Base-by-base conservation (phyloP, 148 eudicot genomes). In the Chenopodium formosanum region DNA sequence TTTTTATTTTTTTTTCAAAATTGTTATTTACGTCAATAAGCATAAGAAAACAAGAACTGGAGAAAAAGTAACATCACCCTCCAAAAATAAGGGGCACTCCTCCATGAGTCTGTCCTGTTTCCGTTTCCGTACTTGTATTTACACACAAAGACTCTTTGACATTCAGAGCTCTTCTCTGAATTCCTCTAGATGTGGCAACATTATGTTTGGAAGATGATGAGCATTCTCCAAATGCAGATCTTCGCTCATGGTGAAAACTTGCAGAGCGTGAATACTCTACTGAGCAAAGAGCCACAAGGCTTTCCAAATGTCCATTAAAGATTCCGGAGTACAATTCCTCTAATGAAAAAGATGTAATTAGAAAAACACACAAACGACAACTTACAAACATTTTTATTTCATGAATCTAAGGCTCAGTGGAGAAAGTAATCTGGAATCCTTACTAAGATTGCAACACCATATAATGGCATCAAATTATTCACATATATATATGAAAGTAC, bases 271-370 rank as follows among this genome's bases (percentile, higher is more conserved):
- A 80, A 82, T 74, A 74, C 46, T 85, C 86, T 73, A 73, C 82
- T 27, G 40, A 75, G 70, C 81, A 78, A 50, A 73, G 56, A 75
- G 78, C 82, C n/a, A 63, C 83, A 48, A 85, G 65, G 74, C 80
- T 65, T 76, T 75, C 87, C 44, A 86, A 85, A 76, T 79, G 80
- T 74, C 88, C 85, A 68, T 79, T 84, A 62, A 84, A 85, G 78
- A 86, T 90, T 82, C 90, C 88, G n/a, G 62, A 79, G 76, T 69
- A 83, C 75, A 75, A 84, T 82, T 91, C 92, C 77, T 92, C 92
- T 88, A 56, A 23, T 74, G 50, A 67, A 40, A 40, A 27, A 70
- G 22, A 80, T 40, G 53, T 47, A 44, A 80, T 79, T 37, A 75
- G 63, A 48, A 31, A 52, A 74, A 17, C 52, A 63, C 47, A 34